Percentiles rank a stretch among this genome's conserved stretches.
Conservation (phyloP, 305 asterid species). For the Salvia sclarea region DNA sequence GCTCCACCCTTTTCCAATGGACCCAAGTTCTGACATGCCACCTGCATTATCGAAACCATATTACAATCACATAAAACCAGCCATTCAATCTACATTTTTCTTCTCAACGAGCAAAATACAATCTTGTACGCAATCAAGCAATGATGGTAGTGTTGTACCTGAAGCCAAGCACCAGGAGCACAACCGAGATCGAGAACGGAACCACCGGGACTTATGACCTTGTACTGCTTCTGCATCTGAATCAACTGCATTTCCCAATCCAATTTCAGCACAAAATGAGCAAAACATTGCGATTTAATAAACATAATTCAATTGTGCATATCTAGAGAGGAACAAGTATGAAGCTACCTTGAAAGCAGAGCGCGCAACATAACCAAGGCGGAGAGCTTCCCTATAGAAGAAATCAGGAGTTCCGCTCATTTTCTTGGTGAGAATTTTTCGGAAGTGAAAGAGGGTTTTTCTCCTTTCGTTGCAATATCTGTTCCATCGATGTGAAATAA, state of each 20-base stretch:
- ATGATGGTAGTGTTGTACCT: slow-evolving; percentile 40
- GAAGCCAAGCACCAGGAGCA: slow-evolving; percentile 99
- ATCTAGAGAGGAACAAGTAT: neutral
- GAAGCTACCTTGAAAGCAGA: slow-evolving; percentile 87
- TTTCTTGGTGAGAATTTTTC: neutral
- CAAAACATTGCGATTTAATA: neutral
- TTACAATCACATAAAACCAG: slow-evolving; percentile 4
- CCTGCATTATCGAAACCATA: slow-evolving; percentile 43
- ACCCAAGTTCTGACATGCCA: slow-evolving; percentile 87
- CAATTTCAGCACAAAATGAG: slow-evolving; percentile 22
- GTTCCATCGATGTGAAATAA: too few relatives aligned
- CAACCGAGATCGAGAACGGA: slow-evolving; percentile 94
- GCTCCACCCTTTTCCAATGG: slow-evolving; percentile 66
- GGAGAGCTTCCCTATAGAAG: slow-evolving; percentile 90
- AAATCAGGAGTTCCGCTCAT: slow-evolving; percentile 77
- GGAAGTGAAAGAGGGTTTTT: neutral
- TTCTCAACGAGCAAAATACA: neutral
- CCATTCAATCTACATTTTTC: neutral
- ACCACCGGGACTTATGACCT: slow-evolving; percentile 66
- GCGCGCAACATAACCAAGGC: slow-evolving; percentile 95
- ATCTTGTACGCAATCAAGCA: neutral
- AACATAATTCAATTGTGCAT: neutral
- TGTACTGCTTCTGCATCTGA: slow-evolving; percentile 84
- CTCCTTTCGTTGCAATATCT: too few relatives aligned
- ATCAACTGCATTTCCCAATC: slow-evolving; percentile 56